These are phyloP conservation scores for Xerocomus amazonicus DNA, from an alignment of 1,284 basidiomycete species.

Conservation along the genomic window DNA sequence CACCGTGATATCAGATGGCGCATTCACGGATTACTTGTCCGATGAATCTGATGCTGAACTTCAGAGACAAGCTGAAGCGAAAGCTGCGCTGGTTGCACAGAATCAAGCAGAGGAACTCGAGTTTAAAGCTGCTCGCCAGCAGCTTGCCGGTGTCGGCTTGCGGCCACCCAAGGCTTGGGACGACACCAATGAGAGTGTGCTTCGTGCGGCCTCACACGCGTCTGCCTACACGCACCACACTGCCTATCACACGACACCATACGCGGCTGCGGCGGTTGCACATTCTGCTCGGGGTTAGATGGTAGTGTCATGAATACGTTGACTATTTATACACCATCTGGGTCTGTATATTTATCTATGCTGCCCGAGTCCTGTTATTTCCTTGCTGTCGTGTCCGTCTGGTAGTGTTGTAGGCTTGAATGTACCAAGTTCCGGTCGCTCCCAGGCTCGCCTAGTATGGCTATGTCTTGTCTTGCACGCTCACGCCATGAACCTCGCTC, in stretches of 20 bases:
- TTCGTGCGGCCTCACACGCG: constrained; percentile 25
- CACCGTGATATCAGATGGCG: constrained; percentile 76
- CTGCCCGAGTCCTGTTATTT: constrained; percentile 1
- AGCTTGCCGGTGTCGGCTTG: constrained; percentile 67
- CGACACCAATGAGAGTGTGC: constrained; percentile 47
- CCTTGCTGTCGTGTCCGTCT: constrained; percentile 14
- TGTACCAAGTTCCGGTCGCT: constrained; percentile 11
- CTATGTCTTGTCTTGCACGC: constrained; percentile 11
- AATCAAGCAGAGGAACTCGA: constrained; percentile 74
- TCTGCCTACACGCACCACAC: constrained; percentile 30
- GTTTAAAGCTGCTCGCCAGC: constrained; percentile 71
- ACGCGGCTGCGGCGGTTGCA: constrained; percentile 25
- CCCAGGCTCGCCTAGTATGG: constrained; percentile 15
- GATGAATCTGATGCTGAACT: constrained; percentile 81
- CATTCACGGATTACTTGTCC: constrained; percentile 79
- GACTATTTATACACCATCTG: constrained; percentile 24
- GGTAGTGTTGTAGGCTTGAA: constrained; percentile 16
- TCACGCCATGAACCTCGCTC: constrained; percentile 79
- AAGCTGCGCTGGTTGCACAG: constrained; percentile 70
- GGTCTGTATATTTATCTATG: constrained; percentile 26
- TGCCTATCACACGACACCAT: constrained; percentile 27
- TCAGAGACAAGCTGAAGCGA: constrained; percentile 74
- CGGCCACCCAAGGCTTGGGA: constrained; percentile 73
- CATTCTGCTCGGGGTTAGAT: constrained; percentile 32
- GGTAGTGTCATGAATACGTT: constrained; percentile 2